A percentile compares a stretch with the other conserved stretches of the same genome.
These are phyloP conservation scores for Coelastrella sp. DNA, from an alignment of 139 green algal genomes.

Conservation along the genomic window DNA sequence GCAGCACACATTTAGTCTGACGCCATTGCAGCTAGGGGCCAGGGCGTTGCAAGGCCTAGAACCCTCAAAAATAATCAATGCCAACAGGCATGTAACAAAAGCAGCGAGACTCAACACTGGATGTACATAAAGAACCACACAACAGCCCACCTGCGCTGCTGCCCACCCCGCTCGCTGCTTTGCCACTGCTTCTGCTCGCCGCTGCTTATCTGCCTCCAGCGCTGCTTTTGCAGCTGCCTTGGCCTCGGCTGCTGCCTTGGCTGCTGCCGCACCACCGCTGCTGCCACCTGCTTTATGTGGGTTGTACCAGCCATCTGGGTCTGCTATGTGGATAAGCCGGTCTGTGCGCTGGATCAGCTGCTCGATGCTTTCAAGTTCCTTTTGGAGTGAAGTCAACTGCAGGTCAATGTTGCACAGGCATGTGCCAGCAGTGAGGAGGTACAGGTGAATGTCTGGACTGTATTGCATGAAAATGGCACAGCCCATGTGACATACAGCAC, in stretches of 20 bases:
- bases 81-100: not conserved
- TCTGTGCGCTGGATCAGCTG: slow-evolving; percentile 64
- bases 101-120: not conserved
- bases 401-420: not conserved
- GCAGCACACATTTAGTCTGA: no score
- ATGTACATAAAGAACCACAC: not conserved
- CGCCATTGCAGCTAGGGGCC: no score
- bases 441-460: not conserved
- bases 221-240: slow-evolving; percentile 23
- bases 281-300: not conserved
- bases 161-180: not conserved
- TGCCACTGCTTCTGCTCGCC: slow-evolving; percentile 28
- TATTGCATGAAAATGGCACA: no score
- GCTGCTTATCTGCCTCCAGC: slow-evolving; percentile 19
- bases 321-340: slow-evolving; percentile 75
- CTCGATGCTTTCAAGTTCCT: slow-evolving; percentile 66
- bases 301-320: slow-evolving; percentile 78
- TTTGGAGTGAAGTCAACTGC: slow-evolving; percentile 60
- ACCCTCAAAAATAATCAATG: not conserved
- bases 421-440: not conserved
- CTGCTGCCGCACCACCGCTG: slow-evolving; percentile 4
- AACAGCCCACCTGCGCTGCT: slow-evolving; percentile 22
- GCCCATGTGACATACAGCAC: no score
- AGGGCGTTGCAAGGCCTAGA: not conserved
- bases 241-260: slow-evolving; percentile 11